phyloP scores from a whole-genome alignment of 306 rosid species.

The Prunus fruticosa region DNA sequence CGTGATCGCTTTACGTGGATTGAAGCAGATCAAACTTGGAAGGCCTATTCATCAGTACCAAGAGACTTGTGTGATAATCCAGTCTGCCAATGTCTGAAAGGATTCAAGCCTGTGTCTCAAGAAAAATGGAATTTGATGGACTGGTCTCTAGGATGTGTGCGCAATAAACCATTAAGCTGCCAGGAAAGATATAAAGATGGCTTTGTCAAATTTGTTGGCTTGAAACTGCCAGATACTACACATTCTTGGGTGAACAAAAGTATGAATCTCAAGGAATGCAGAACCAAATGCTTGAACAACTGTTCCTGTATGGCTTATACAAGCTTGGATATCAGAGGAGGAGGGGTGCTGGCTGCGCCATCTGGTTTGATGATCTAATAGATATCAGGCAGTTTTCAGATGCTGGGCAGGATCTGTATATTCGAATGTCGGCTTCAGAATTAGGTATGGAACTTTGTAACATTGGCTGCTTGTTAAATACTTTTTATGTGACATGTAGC shows the following conservation, averaged over 20 bases:
- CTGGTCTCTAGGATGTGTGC: too few relatives aligned
- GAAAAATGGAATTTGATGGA: too few relatives aligned
- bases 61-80: constrained; percentile 47
- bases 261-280: constrained; percentile 43
- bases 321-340: constrained; percentile 45
- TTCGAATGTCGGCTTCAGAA: constrained; percentile 30
- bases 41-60: constrained; percentile 20
- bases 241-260: constrained; percentile 40
- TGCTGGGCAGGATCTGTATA: constrained; percentile 29
- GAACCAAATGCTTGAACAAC: constrained; percentile 36
- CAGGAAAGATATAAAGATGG: too few relatives aligned
- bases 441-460: constrained; percentile 1
- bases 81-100: constrained; percentile 41
- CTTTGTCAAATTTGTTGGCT: too few relatives aligned
- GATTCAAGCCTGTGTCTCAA: constrained; percentile 40
- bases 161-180: too few relatives aligned
- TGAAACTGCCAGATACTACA: constrained; percentile 8
- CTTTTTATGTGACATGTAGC: constrained; percentile 39
- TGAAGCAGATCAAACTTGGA: constrained; percentile 37
- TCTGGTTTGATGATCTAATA: constrained; percentile 34
- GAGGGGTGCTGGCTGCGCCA: constrained; percentile 25
- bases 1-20: constrained; percentile 33
- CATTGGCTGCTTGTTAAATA: background rate
- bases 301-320: constrained; percentile 60
- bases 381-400: constrained; percentile 32